These are phyloP conservation scores for Dioscorea alata DNA, from an alignment of 106 monocot genomes.

Conservation along the genomic window DNA sequence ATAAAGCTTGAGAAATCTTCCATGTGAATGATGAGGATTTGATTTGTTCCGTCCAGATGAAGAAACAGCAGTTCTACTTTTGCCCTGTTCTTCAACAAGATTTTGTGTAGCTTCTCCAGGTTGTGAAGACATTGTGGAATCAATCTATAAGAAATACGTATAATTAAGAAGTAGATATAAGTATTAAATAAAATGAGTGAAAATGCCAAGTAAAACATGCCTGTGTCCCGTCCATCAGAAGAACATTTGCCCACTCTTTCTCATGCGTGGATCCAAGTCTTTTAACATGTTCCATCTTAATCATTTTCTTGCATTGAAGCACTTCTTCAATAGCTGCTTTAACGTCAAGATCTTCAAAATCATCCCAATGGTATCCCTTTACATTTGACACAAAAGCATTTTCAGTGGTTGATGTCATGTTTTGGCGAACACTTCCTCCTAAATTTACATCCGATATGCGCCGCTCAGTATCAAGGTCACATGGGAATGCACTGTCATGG, in stretches of 20 bases:
- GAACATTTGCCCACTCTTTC: slow-evolving; percentile 26
- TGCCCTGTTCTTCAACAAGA: slow-evolving; percentile 6
- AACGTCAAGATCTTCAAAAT: slow-evolving; percentile 66
- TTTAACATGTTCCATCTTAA: slow-evolving; percentile 35
- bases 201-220: neutral
- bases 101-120: slow-evolving; percentile 8
- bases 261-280: slow-evolving; percentile 13
- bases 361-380: slow-evolving; percentile 46
- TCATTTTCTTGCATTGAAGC: slow-evolving; percentile 46
- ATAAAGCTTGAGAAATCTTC: slow-evolving; percentile 26
- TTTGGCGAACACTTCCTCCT: slow-evolving; percentile 8
- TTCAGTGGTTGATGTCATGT: slow-evolving; percentile 5
- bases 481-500: neutral
- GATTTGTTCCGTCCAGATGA: slow-evolving; percentile 16
- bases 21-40: slow-evolving; percentile 19
- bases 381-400: slow-evolving; percentile 11
- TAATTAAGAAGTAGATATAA: neutral
- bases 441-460: neutral
- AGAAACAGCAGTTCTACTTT: neutral
- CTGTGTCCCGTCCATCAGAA: neutral
- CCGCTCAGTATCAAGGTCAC: neutral
- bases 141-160: neutral
- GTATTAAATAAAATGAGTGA: neutral
- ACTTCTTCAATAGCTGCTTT: slow-evolving; percentile 76
- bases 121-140: slow-evolving; percentile 3